Evolutionary conservation across 768 basidiomycete species (phyloP).

Genomic region (Trametopsis cervina): DNA sequence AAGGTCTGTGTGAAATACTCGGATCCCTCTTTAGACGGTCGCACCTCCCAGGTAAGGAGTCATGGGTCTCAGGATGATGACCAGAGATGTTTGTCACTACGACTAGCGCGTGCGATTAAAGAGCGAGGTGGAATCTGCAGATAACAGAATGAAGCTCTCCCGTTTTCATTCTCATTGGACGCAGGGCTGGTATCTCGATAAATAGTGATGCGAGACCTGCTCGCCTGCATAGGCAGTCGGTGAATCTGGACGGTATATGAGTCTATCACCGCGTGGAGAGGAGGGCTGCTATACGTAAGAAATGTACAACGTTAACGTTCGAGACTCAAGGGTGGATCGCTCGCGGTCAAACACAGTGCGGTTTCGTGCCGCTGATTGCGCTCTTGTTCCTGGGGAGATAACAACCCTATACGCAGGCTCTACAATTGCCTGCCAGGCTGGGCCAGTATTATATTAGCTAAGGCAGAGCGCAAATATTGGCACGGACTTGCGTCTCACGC

Average conservation of each 20-base stretch:
- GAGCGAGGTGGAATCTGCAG: background rate
- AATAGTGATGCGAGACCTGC: background rate
- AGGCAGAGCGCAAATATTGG: background rate
- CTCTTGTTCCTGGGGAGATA: too few relatives aligned
- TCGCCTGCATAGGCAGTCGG: conserved; percentile 1
- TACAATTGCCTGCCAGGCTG: too few relatives aligned
- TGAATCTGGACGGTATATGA: conserved; percentile 2
- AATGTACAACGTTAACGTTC: conserved; percentile 3
- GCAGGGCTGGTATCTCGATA: background rate
- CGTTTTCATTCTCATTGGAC: too few relatives aligned
- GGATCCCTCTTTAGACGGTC: background rate
- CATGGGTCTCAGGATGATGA: background rate
- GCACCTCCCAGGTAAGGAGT: background rate
- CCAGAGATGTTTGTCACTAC: background rate
- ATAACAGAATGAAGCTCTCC: background rate
- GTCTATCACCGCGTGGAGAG: conserved; percentile 11
- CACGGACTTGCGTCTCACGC: background rate
- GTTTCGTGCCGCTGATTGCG: too few relatives aligned
- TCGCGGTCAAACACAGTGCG: too few relatives aligned
- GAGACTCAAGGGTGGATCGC: conserved; percentile 4
- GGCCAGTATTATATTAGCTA: background rate
- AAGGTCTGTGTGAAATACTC: conserved; percentile 1
- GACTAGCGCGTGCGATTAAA: too few relatives aligned
- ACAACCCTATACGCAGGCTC: too few relatives aligned
- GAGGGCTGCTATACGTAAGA: conserved; percentile 3